Base-by-base conservation (phyloP, 495 filamentous ascomycete genomes). In the Astrothelium macrocarpum region DNA sequence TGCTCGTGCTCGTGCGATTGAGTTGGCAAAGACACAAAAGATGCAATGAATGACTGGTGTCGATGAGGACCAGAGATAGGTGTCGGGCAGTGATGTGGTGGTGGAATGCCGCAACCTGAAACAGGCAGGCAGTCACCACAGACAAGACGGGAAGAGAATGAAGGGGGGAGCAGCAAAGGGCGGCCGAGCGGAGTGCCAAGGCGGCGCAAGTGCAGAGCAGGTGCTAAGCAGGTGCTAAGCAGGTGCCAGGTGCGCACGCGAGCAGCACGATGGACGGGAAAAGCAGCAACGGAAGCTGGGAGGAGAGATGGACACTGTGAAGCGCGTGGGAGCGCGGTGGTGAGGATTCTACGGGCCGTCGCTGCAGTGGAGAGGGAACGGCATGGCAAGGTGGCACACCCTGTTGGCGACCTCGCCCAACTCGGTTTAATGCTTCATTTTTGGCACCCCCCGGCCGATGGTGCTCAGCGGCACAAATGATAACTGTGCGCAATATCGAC, bases 71-170 rank as follows among this genome's bases (percentile, higher is more conserved):
- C 20, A 16, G 45, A 49, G 20, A 18, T 5, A 20, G 5, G 45
- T 9, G 5, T 18, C 45, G n/a, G 20, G 20, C 20, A 25, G 25
- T 20, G 49, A 7, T 29, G 49, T 56, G 9, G 49, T 56, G 12
- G 49, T 28, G 49, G 49, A 56, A 56, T 56, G 49, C 29, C 49
- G 49, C 49, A 56, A 56, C 16, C 49, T 56, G 49, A 56, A 56
- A 56, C 49, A 49, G 43, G 49, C 12, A 56, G 23, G n/a, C 9
- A 20, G 20, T 5, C 10, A 10, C 5, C 11, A 9, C 23, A 29
- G 23, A 5, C 16, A 28, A 9, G 10, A 2, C 7, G 23, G 11
- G 5, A 56, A 20, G 4, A 29, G 16, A 20, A 56, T 2, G 25
- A 29, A 56, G 25, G 25, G 49, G 49, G 29, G 29, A 56, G 25